Evolutionary conservation across 257 asterid genomes (phyloP).

Genomic region (Fraxinus americana): DNA sequence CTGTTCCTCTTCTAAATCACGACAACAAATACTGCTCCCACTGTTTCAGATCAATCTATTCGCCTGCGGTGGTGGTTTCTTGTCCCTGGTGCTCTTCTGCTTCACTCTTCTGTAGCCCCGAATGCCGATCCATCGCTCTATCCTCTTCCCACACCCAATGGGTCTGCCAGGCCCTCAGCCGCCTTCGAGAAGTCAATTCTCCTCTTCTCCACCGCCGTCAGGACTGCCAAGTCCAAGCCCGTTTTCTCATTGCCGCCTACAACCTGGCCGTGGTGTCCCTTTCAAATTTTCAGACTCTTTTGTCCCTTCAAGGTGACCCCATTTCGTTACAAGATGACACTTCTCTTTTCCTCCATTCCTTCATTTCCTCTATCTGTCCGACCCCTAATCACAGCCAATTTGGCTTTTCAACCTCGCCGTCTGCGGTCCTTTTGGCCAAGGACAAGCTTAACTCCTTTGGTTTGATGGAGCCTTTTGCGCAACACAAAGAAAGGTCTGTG

Average conservation of each 20-base stretch:
- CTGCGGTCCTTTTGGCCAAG: constrained; percentile 72
- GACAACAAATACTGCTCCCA: constrained; percentile 55
- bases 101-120: constrained; percentile 44
- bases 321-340: constrained; percentile 32
- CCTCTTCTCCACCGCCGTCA: constrained; percentile 37
- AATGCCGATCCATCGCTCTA: constrained; percentile 45
- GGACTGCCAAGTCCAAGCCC: constrained; percentile 50
- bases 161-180: constrained; percentile 53
- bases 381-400: constrained; percentile 26
- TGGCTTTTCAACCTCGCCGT: constrained; percentile 56
- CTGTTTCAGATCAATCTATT: constrained; percentile 49
- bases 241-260: constrained; percentile 58
- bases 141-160: constrained; percentile 60
- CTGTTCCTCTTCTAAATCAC: constrained; percentile 35
- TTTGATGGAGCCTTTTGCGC: constrained; percentile 69
- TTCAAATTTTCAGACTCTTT: constrained; percentile 49
- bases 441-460: constrained; percentile 89
- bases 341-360: constrained; percentile 47
- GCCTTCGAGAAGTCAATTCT: constrained; percentile 43
- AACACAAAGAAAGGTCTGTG: constrained; percentile 62
- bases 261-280: constrained; percentile 53
- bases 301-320: constrained; percentile 69
- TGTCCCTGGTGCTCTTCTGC: constrained; percentile 49
- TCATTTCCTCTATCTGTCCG: constrained; percentile 42
- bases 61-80: constrained; percentile 24